Evolutionary conservation across 1,139 yeast genomes (phyloP).

Genomic region (Meyerozyma carpophila): DNA sequence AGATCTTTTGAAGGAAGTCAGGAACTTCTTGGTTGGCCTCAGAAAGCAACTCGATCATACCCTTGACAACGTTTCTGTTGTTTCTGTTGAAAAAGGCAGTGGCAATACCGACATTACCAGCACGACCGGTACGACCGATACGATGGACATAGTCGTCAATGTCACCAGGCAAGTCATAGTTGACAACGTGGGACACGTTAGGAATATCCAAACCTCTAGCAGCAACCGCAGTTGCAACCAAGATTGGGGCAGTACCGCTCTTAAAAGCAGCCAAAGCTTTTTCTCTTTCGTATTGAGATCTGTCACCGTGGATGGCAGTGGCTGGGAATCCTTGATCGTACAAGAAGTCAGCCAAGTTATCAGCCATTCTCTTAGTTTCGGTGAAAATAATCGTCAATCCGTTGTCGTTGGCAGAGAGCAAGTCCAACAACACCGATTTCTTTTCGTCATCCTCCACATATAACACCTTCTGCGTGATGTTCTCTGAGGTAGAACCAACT

Average conservation of each 20-base stretch:
- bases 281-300: slow-evolving; percentile 97
- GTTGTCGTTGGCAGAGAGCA: slow-evolving; percentile 70
- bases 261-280: slow-evolving; percentile 89
- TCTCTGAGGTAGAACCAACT: slow-evolving; percentile 97
- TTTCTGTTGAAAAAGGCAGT: slow-evolving; percentile 97
- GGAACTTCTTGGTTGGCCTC: slow-evolving; percentile 99
- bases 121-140: slow-evolving; percentile 99
- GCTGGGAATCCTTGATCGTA: slow-evolving; percentile 90
- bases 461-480: slow-evolving; percentile 88
- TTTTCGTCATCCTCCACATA: slow-evolving; percentile 95
- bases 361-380: slow-evolving; percentile 99
- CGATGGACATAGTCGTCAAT: slow-evolving; percentile 98
- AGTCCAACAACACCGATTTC: slow-evolving; percentile 85
- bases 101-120: slow-evolving; percentile 98
- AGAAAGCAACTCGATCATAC: slow-evolving; percentile 74
- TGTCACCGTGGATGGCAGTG: slow-evolving; percentile 97
- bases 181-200: slow-evolving; percentile 94
- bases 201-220: slow-evolving; percentile 99
- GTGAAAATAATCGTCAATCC: slow-evolving; percentile 93
- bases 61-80: slow-evolving; percentile 85
- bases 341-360: slow-evolving; percentile 86
- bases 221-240: slow-evolving; percentile 98
- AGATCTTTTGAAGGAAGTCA: slow-evolving; percentile 70
- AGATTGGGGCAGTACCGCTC: slow-evolving; percentile 79
- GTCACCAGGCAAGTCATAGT: slow-evolving; percentile 94